Evolutionary conservation across 257 asterid genomes (phyloP).

Genomic region (Buddleja alternifolia): DNA sequence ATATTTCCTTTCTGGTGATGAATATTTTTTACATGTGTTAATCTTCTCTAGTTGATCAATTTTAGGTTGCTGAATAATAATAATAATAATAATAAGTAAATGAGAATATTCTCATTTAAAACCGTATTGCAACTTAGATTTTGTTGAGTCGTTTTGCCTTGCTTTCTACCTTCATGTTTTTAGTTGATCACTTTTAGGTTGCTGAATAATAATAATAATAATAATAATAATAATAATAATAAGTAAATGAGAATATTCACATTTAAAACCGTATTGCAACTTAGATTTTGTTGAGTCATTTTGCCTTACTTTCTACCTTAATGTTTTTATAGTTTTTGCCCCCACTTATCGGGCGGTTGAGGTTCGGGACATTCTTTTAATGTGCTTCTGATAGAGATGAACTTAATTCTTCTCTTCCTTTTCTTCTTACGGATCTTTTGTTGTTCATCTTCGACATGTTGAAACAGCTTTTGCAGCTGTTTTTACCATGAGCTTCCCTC

Average conservation of each 20-base stretch:
- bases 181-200: background rate
- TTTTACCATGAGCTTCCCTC: background rate
- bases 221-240: too few species aligned
- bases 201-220: background rate
- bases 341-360: too few species aligned
- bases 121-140: too few species aligned
- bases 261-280: too few species aligned
- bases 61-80: background rate
- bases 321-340: too few species aligned
- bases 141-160: too few species aligned
- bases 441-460: slow-evolving; percentile 4
- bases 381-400: background rate
- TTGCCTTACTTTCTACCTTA: too few species aligned
- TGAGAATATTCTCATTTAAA: background rate
- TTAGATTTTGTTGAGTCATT: too few species aligned
- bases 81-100: background rate
- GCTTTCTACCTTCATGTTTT: too few species aligned
- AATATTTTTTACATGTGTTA: background rate
- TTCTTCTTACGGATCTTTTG: background rate
- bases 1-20: slow-evolving; percentile 12
- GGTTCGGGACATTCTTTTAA: too few species aligned
- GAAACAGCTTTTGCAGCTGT: background rate
- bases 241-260: background rate
- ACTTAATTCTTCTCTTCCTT: background rate
- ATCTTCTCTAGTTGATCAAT: background rate